Evolutionary conservation across 208 protist genomes (phyloP).

Genomic region (Herpetomonas samuelpessoai): DNA sequence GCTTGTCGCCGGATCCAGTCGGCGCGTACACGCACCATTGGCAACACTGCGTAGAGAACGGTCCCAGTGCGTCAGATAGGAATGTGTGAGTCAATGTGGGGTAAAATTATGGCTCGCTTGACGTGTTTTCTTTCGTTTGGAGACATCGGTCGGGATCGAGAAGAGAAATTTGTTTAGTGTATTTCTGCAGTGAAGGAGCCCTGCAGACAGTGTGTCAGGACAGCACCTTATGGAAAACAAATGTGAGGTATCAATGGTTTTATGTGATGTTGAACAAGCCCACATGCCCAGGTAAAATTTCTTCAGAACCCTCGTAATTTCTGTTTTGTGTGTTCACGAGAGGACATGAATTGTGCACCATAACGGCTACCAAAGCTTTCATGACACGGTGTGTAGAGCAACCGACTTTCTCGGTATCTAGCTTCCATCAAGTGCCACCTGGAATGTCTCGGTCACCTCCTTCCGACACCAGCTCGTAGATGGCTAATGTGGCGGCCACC

Average conservation of each 20-base stretch:
- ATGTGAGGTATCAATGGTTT: too few species aligned
- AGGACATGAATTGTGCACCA: neutral
- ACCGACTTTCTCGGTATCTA: too few species aligned
- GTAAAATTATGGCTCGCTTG: neutral
- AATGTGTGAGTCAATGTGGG: neutral
- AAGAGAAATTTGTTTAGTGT: neutral
- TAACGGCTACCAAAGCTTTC: too few species aligned
- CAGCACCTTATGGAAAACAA: too few species aligned
- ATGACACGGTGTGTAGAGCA: too few species aligned
- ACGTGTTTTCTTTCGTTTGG: neutral
- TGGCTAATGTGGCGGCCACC: constrained; percentile 2
- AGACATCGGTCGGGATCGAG: neutral
- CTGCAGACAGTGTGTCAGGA: neutral
- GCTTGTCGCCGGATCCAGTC: constrained; percentile 37
- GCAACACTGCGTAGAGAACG: neutral
- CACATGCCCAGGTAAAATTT: too few species aligned
- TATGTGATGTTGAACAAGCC: too few species aligned
- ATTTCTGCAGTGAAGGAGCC: neutral
- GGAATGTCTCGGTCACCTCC: neutral
- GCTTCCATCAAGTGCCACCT: neutral
- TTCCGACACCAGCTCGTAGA: neutral
- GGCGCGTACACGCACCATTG: constrained; percentile 42
- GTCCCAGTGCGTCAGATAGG: neutral
- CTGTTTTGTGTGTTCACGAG: neutral
- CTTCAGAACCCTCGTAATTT: neutral